Evolutionary conservation across 208 protist species (phyloP).

Genomic region (Crithidia expoeki): DNA sequence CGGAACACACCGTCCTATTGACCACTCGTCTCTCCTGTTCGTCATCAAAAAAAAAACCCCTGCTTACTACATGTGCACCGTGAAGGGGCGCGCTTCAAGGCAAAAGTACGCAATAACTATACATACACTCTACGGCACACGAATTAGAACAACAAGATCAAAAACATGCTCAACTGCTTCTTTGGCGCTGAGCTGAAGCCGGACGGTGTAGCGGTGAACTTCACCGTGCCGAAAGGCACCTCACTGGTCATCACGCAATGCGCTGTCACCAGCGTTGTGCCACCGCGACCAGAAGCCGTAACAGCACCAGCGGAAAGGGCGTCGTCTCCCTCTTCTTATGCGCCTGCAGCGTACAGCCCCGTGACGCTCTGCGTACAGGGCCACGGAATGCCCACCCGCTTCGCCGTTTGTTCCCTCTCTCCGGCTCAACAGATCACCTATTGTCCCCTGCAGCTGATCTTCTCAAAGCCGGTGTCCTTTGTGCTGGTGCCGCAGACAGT

Average conservation of each 20-base stretch:
- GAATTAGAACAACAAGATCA: slow-evolving; percentile 18
- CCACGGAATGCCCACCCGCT: slow-evolving; percentile 54
- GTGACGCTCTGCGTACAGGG: slow-evolving; percentile 79
- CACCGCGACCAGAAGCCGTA: slow-evolving; percentile 12
- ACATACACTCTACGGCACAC: background rate
- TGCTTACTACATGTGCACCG: too few species aligned
- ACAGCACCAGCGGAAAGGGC: background rate
- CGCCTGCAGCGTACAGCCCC: slow-evolving; percentile 28
- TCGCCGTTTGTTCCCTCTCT: slow-evolving; percentile 65
- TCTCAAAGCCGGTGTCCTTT: slow-evolving; percentile 65
- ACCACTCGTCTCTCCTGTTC: too few species aligned
- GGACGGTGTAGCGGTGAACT: slow-evolving; percentile 62
- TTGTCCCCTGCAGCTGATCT: slow-evolving; percentile 74
- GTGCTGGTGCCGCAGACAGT: slow-evolving; percentile 45
- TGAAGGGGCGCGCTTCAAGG: too few species aligned
- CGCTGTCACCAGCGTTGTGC: slow-evolving; percentile 52
- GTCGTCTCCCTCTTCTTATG: background rate
- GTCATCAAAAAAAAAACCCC: too few species aligned
- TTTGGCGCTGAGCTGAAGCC: slow-evolving; percentile 73
- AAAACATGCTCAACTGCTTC: slow-evolving; percentile 84
- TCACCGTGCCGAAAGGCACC: slow-evolving; percentile 54
- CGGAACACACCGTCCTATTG: too few species aligned
- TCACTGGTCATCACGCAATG: slow-evolving; percentile 81
- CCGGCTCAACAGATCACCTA: slow-evolving; percentile 51
- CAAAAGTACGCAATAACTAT: too few species aligned